These are phyloP conservation scores for Apiotrichum mycotoxinovorans DNA, from an alignment of 1,284 basidiomycete genomes.

Conservation along the genomic window DNA sequence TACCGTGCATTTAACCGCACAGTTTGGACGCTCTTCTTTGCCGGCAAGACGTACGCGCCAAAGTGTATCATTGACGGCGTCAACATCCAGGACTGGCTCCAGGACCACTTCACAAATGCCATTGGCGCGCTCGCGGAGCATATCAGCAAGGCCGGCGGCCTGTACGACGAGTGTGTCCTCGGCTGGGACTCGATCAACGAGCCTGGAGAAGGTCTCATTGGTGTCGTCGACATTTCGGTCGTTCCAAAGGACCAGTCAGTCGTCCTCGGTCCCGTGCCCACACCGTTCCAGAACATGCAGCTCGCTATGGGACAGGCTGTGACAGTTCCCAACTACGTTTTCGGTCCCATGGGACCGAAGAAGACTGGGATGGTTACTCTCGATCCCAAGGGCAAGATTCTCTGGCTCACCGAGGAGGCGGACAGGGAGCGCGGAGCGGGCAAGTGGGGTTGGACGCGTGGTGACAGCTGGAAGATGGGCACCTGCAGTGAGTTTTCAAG, in stretches of 20 bases:
- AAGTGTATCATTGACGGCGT: slow-evolving; percentile 84
- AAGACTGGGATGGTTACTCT: slow-evolving; percentile 69
- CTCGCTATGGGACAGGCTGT: slow-evolving; percentile 84
- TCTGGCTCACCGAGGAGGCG: slow-evolving; percentile 64
- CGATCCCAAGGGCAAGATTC: slow-evolving; percentile 72
- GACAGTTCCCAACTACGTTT: slow-evolving; percentile 80
- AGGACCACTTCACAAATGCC: slow-evolving; percentile 78
- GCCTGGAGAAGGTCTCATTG: slow-evolving; percentile 82
- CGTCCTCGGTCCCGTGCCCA: slow-evolving; percentile 82
- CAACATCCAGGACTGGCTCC: slow-evolving; percentile 93
- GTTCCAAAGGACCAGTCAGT: slow-evolving; percentile 67
- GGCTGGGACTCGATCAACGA: slow-evolving; percentile 98
- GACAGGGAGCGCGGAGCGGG: slow-evolving; percentile 50
- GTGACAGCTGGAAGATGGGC: slow-evolving; percentile 73
- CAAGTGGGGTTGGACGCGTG: slow-evolving; percentile 77
- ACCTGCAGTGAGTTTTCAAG: slow-evolving; percentile 57
- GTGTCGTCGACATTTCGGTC: slow-evolving; percentile 66
- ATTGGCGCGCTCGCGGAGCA: slow-evolving; percentile 69
- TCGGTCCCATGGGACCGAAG: slow-evolving; percentile 74
- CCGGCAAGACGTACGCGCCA: slow-evolving; percentile 82
- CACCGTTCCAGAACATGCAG: slow-evolving; percentile 75
- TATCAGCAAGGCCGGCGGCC: slow-evolving; percentile 63
- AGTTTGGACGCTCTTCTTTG: slow-evolving; percentile 92
- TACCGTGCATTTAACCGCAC: slow-evolving; percentile 82
- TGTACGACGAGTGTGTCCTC: slow-evolving; percentile 82